Percentiles rank a stretch among this genome's conserved stretches.
Conservation (phyloP, 1,139 yeast genomes). For the Hyphopichia burtonii region DNA sequence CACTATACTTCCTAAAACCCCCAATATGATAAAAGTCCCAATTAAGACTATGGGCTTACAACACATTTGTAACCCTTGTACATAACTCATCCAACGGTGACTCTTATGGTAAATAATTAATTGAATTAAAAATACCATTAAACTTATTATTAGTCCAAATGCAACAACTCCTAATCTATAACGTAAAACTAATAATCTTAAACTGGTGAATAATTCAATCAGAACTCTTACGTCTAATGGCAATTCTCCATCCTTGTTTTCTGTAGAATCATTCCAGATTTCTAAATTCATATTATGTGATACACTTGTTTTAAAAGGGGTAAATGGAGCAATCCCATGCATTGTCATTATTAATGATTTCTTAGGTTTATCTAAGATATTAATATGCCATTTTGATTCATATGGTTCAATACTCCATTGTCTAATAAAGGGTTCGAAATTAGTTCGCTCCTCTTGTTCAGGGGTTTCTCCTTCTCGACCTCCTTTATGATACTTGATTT, state of each 20-base stretch:
- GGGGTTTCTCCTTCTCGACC: conserved; percentile 9
- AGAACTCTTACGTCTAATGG: conserved; percentile 34
- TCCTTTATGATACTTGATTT: conserved; percentile 19
- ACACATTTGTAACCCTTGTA: conserved; percentile 36
- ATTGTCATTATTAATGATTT: conserved; percentile 38
- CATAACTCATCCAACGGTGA: conserved; percentile 30
- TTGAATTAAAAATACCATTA: conserved; percentile 48
- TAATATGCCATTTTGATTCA: conserved; percentile 77
- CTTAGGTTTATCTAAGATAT: conserved; percentile 30
- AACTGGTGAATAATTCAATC: conserved; percentile 43
- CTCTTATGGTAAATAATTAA: conserved; percentile 30
- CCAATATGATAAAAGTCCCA: conserved; percentile 15
- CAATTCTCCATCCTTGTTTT: conserved; percentile 10
- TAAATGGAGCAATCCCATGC: conserved; percentile 80
- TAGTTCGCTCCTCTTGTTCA: conserved; percentile 5
- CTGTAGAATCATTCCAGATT: conserved; percentile 37
- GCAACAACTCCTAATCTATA: conserved; percentile 64
- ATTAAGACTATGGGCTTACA: conserved; percentile 23
- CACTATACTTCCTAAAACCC: conserved; percentile 40
- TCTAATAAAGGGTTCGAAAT: conserved; percentile 62
- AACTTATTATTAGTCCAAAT: conserved; percentile 50
- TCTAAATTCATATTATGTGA: conserved; percentile 36
- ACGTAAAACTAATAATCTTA: conserved; percentile 57
- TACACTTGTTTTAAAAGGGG: conserved; percentile 46
- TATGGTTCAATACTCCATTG: conserved; percentile 66